Evolutionary conservation across 345 rosid genomes (phyloP), one percentile per base, ranked within the genome.

Genomic region (Lagerstroemia speciosa): DNA sequence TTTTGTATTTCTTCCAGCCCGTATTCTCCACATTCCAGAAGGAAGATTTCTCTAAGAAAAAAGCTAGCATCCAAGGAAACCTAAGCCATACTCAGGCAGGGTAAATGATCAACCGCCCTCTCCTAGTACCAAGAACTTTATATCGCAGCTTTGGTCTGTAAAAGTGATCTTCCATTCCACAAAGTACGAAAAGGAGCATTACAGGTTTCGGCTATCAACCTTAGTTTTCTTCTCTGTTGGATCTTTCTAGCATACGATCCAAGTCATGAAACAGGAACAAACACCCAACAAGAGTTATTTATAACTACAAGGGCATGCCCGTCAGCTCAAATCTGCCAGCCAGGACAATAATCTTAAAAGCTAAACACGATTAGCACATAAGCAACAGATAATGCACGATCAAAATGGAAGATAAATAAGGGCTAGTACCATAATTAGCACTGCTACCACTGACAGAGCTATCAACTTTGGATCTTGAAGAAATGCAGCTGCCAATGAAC

Each of bases 401-500:
- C 34, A 27, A 58, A 58, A 58, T 10, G 30, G 7, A 33, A 66
- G 71, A 36, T 40, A 11, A 19, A 48, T 24, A n/a, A 67, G 46
- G 26, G 38, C 57, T 53, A 43, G 73, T 81, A 81, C 85, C 84
- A 72, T 71, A 80, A 73, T 67, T 76, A 37, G 83, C 67, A 70
- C 77, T 78, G 30, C 75, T 68, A 40, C 89, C 85, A 77, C 89
- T 84, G 73, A 80, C 64, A 61, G 96, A 85, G 78, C 83, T 87
- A 73, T 89, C 92, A 75, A 89, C 93, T 78, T 83, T 89, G 77
- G 96, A 89, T 80, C 93, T 89, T 52, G 89, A 85, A 75, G 87
- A 83, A 80, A 89, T 78, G 77, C 91, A 89, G 52, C 86, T 67
- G 69, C 79, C 84, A 64, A 86, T 69, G 50, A 80, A 74, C 73